Evolutionary conservation across 345 rosid species (phyloP).

Genomic region (Citrus medica): DNA sequence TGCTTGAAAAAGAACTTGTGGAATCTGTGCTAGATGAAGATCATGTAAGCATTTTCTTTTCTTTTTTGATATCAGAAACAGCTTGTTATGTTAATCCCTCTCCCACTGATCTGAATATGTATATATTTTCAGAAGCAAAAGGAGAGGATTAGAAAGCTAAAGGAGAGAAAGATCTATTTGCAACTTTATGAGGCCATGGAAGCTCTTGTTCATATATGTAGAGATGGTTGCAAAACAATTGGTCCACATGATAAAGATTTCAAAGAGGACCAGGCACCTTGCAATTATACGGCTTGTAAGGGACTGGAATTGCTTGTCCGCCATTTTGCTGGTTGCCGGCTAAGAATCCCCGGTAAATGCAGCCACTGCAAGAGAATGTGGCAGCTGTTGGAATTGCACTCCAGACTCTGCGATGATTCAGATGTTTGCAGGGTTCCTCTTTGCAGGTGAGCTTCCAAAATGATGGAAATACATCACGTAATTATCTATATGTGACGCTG

Average conservation of each 20-base stretch:
- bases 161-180: conserved; percentile 62
- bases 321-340: conserved; percentile 75
- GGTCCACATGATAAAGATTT: conserved; percentile 83
- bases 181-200: conserved; percentile 89
- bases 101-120: neutral
- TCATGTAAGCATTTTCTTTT: conserved; percentile 36
- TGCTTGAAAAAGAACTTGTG: conserved; percentile 66
- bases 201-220: conserved; percentile 87
- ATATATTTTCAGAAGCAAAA: conserved; percentile 39
- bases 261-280: conserved; percentile 43
- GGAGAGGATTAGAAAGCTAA: conserved; percentile 44
- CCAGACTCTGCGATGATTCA: conserved; percentile 71
- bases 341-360: conserved; percentile 81
- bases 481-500: neutral
- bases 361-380: conserved; percentile 92
- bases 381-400: conserved; percentile 83
- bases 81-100: neutral
- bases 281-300: conserved; percentile 69
- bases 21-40: conserved; percentile 50
- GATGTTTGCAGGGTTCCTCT: conserved; percentile 70
- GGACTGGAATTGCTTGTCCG: conserved; percentile 77
- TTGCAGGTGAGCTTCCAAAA: conserved; percentile 47
- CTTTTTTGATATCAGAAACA: neutral
- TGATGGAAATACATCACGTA: no score
- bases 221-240: conserved; percentile 86